Evolutionary conservation across 2,329 filamentous ascomycete genomes (phyloP), one percentile per base, ranked within the genome.

Genomic region (Xylaria sp.): DNA sequence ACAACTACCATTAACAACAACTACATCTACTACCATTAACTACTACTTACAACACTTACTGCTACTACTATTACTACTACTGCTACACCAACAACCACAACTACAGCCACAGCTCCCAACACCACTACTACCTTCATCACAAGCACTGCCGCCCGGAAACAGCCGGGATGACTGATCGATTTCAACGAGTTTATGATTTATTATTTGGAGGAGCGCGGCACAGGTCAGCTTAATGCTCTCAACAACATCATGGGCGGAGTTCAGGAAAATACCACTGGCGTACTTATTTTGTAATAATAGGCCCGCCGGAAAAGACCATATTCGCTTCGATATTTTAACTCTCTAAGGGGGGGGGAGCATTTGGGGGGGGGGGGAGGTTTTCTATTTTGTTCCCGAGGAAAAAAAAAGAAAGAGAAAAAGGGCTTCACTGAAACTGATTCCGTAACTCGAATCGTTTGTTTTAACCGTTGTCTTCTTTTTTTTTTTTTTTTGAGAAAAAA

Each of bases 101-200:
- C 37, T 7, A 42, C 9, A 9, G 9, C 37, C 37, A 10, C 37
- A 42, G 13, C 37, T 13, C 37, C 37, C 37, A 42, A 6, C 37
- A 9, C 9, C 37, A 30, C 23, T 30, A 4, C 23, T 30, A 30
- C 23, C 23, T 30, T 30, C 23, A 30, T 30, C 23, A 30, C 23
- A 30, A 30, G 4, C 23, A 30, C 37, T 11, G 13, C n/a, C 19
- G 11, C 54, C 54, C 18, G 35, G 51, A 52, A 60, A 62, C 52
- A 35, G 7, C 58, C 59, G 51, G 56, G 19, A 58, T 30, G 44
- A 51, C n/a, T 18, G 34, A 42, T 44, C 53, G 52, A 23, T 37
- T 62, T 64, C 55, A 55, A 63, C 47, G 57, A 62, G 23, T 58
- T 62, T 60, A 64, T 62, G 62, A 64, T 59, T 61, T 60, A 50